Conservation (phyloP, 108 stramenopile genomes). For the Skeletonema costatum region DNA sequence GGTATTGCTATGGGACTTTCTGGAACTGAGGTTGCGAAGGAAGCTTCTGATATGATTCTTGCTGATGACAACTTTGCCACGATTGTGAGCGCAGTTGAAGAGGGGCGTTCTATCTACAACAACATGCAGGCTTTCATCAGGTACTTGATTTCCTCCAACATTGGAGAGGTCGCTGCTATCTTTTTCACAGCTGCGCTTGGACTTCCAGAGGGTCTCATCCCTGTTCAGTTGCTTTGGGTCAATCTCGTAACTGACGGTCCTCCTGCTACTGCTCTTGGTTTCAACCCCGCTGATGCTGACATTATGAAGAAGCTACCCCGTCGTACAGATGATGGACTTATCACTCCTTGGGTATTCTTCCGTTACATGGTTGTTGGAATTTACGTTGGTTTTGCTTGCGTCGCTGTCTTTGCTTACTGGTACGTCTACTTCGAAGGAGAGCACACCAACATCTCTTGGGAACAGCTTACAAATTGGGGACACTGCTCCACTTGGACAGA, state of each 20-base stretch:
- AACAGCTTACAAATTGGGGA: slow-evolving; percentile 55
- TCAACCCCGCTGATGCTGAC: slow-evolving; percentile 88
- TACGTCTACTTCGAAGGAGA: slow-evolving; percentile 52
- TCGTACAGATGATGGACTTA: slow-evolving; percentile 91
- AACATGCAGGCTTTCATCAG: slow-evolving; percentile 99
- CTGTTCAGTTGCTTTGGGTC: slow-evolving; percentile 99
- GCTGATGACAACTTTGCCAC: slow-evolving; percentile 99
- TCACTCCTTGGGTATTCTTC: slow-evolving; percentile 95
- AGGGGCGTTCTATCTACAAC: slow-evolving; percentile 98
- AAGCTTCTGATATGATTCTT: slow-evolving; percentile 98
- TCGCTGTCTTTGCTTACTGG: slow-evolving; percentile 91
- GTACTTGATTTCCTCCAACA: slow-evolving; percentile 97
- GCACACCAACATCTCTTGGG: slow-evolving; percentile 50
- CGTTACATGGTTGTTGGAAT: slow-evolving; percentile 94
- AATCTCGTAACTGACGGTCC: slow-evolving; percentile 99
- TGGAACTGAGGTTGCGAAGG: slow-evolving; percentile 98
- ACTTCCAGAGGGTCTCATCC: slow-evolving; percentile 94
- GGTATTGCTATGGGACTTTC: slow-evolving; percentile 95
- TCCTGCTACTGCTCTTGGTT: slow-evolving; percentile 97
- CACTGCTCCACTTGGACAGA: slow-evolving; percentile 33
- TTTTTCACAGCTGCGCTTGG: slow-evolving; percentile 94
- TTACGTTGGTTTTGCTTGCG: slow-evolving; percentile 96
- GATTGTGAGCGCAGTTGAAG: slow-evolving; percentile 97
- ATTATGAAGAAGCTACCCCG: slow-evolving; percentile 84
- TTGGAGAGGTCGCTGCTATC: slow-evolving; percentile 96